These are phyloP conservation scores for Withania somnifera DNA, from an alignment of 305 asterid species.

Conservation along the genomic window DNA sequence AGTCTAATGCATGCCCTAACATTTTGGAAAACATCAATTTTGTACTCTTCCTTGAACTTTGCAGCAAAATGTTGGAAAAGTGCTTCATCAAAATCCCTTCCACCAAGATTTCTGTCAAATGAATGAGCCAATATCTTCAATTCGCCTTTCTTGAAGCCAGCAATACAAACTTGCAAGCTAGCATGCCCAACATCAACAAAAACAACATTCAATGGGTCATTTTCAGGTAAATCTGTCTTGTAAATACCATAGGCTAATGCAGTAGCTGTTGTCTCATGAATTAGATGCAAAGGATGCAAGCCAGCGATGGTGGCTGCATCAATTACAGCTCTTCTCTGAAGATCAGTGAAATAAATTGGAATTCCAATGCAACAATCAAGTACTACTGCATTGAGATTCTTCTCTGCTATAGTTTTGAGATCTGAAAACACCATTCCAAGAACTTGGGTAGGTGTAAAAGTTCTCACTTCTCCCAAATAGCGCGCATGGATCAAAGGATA, in stretches of 20 bases:
- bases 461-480: conserved; percentile 65
- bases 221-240: conserved; percentile 88
- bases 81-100: conserved; percentile 89
- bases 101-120: conserved; percentile 73
- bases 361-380: conserved; percentile 94
- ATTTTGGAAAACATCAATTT: conserved; percentile 78
- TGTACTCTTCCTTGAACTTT: conserved; percentile 77
- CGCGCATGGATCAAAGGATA: conserved; percentile 66
- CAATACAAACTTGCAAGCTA: conserved; percentile 83
- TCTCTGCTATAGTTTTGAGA: conserved; percentile 75
- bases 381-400: conserved; percentile 71
- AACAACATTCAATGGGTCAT: conserved; percentile 61
- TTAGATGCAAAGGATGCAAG: conserved; percentile 69
- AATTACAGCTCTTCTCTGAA: conserved; percentile 85
- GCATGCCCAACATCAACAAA: conserved; percentile 88
- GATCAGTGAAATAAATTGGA: conserved; percentile 80
- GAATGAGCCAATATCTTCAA: conserved; percentile 84
- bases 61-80: conserved; percentile 86
- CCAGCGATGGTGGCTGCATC: conserved; percentile 96
- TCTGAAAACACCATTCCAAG: conserved; percentile 84
- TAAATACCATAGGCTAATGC: conserved; percentile 94
- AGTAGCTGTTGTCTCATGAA: conserved; percentile 93
- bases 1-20: conserved; percentile 88
- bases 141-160: conserved; percentile 86
- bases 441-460: conserved; percentile 82